These are phyloP conservation scores for Ophiostoma quercus DNA, from an alignment of 2,329 filamentous ascomycete genomes.

Conservation along the genomic window DNA sequence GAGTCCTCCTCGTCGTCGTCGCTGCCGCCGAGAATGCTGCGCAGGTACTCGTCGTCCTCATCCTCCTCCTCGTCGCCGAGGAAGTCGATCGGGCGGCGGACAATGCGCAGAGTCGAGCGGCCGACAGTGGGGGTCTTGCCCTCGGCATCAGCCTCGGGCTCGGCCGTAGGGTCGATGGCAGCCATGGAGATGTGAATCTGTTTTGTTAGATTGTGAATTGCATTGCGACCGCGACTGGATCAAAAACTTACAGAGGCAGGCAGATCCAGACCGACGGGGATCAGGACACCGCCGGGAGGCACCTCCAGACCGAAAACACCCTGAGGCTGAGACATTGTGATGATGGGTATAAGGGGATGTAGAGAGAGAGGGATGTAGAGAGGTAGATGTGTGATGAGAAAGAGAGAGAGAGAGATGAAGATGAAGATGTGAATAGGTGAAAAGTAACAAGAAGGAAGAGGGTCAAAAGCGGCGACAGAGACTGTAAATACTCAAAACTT, in stretches of 20 bases:
- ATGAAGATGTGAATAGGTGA: background rate
- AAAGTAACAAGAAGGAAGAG: slow-evolving; percentile 2
- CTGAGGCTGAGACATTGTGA: slow-evolving; percentile 27
- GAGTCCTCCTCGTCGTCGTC: slow-evolving; percentile 49
- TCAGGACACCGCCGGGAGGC: slow-evolving; percentile 74
- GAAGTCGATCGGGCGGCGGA: slow-evolving; percentile 60
- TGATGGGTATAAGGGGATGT: slow-evolving; percentile 29
- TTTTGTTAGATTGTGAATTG: slow-evolving; percentile 6
- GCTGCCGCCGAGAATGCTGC: slow-evolving; percentile 47
- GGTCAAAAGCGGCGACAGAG: slow-evolving; percentile 23
- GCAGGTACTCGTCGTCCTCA: slow-evolving; percentile 61
- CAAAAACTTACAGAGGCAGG: slow-evolving; percentile 71
- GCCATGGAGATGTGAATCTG: slow-evolving; percentile 99
- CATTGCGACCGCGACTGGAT: background rate
- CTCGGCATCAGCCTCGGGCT: slow-evolving; percentile 59
- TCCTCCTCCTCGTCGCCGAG: slow-evolving; percentile 48
- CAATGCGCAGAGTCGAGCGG: slow-evolving; percentile 84
- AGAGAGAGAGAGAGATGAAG: slow-evolving; percentile 21
- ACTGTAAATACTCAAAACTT: slow-evolving; percentile 24
- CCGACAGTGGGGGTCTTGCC: slow-evolving; percentile 57
- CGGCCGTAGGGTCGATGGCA: slow-evolving; percentile 83
- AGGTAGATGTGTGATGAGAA: background rate
- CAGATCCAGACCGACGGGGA: slow-evolving; percentile 72
- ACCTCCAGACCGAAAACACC: slow-evolving; percentile 82
- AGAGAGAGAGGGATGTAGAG: slow-evolving; percentile 30